Evolutionary conservation across 441 rosid species (phyloP).

Genomic region (Croton setiger): DNA sequence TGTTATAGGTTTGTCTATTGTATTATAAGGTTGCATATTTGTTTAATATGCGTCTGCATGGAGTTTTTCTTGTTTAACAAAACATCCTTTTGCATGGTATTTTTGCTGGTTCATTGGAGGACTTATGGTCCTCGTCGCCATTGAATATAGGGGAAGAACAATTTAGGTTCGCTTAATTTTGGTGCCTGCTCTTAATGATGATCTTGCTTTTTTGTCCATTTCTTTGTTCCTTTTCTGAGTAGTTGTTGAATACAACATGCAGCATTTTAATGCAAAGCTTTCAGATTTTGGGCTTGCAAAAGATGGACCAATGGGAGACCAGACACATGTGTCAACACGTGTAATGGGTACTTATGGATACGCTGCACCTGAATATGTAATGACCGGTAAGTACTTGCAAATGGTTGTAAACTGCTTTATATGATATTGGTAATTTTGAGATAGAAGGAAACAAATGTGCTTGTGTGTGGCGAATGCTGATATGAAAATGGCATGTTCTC

Average conservation of each 20-base stretch:
- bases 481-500: no score
- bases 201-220: slow-evolving; percentile 11
- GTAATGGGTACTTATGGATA: slow-evolving; percentile 99
- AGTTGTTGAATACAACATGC: slow-evolving; percentile 24
- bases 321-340: slow-evolving; percentile 96
- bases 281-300: slow-evolving; percentile 98
- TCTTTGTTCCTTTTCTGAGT: slow-evolving; percentile 23
- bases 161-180: no score
- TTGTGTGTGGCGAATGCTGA: no score
- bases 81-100: not conserved
- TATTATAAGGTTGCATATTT: not conserved
- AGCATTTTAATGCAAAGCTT: slow-evolving; percentile 91
- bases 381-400: slow-evolving; percentile 55
- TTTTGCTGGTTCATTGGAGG: not conserved
- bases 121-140: not conserved
- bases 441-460: not conserved
- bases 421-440: not conserved
- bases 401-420: not conserved
- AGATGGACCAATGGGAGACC: slow-evolving; percentile 99
- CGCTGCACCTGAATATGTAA: slow-evolving; percentile 97
- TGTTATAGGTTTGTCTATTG: not conserved
- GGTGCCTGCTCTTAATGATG: not conserved
- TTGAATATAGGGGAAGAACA: no score
- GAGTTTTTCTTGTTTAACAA: slow-evolving; percentile 2
- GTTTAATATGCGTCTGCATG: not conserved